Percentiles rank a stretch among this genome's conserved stretches.
These are phyloP conservation scores for Yamadazyma conglobata DNA, from an alignment of 1,139 yeast species.

Conservation along the genomic window DNA sequence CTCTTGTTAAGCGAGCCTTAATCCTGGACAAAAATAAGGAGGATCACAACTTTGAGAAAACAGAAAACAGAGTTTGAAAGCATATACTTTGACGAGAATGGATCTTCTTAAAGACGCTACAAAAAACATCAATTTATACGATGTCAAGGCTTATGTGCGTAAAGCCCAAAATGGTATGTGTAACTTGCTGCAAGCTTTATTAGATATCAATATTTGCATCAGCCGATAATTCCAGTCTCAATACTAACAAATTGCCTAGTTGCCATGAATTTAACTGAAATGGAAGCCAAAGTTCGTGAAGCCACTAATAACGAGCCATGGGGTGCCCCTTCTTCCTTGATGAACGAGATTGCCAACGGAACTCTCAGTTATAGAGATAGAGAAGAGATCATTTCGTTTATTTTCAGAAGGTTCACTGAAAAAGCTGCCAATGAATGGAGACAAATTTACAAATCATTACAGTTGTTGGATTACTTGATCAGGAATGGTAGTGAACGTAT, in stretches of 20 bases:
- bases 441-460: slow-evolving; percentile 91
- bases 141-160: slow-evolving; percentile 95
- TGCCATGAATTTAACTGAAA: slow-evolving; percentile 89
- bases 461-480: slow-evolving; percentile 82
- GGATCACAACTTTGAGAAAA: slow-evolving; percentile 2
- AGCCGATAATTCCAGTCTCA: neutral
- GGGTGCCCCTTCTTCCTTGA: slow-evolving; percentile 93
- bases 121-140: slow-evolving; percentile 82
- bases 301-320: slow-evolving; percentile 99
- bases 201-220: no score
- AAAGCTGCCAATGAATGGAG: slow-evolving; percentile 98
- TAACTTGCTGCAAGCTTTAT: neutral
- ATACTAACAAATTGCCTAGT: slow-evolving; percentile 30
- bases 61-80: neutral
- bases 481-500: slow-evolving; percentile 93
- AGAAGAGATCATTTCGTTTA: slow-evolving; percentile 70
- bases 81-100: slow-evolving; percentile 30
- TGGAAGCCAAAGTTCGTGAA: slow-evolving; percentile 95
- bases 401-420: slow-evolving; percentile 83
- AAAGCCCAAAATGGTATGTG: slow-evolving; percentile 87
- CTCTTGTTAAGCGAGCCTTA: no score
- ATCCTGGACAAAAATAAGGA: neutral
- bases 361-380: slow-evolving; percentile 84
- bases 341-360: slow-evolving; percentile 94
- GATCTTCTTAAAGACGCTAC: slow-evolving; percentile 69